phyloP scores from a whole-genome alignment of 257 asterid species.

The Lycium barbarum region DNA sequence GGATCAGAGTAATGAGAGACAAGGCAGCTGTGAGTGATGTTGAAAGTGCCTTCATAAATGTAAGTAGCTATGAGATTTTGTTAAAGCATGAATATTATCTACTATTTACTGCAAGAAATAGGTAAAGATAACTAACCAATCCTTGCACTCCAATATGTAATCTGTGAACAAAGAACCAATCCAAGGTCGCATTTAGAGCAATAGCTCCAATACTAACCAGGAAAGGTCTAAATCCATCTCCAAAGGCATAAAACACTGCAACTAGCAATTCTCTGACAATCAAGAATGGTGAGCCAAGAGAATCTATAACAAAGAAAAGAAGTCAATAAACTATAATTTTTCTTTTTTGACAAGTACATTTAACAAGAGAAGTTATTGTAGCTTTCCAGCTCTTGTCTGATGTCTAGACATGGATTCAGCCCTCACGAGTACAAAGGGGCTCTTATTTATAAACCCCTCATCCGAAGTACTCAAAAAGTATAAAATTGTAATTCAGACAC shows the following conservation, averaged over 20 bases:
- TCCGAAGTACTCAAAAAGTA: not conserved
- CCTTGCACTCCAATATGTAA: slow-evolving; percentile 51
- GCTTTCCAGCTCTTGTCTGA: not conserved
- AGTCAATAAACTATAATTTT: not conserved
- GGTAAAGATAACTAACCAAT: slow-evolving; percentile 41
- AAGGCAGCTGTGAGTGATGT: slow-evolving; percentile 28
- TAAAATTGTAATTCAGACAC: not conserved
- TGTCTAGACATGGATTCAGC: slow-evolving; percentile 6
- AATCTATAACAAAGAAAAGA: slow-evolving; percentile 36
- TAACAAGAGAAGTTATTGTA: not conserved
- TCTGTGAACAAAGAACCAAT: slow-evolving; percentile 53
- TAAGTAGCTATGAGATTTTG: not conserved
- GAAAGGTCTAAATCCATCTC: slow-evolving; percentile 51
- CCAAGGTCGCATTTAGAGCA: slow-evolving; percentile 52
- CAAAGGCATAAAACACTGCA: slow-evolving; percentile 53
- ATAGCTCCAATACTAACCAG: slow-evolving; percentile 51
- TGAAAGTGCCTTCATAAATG: slow-evolving; percentile 6
- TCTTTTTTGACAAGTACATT: not conserved
- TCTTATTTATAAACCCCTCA: not conserved
- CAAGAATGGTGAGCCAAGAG: slow-evolving; percentile 57
- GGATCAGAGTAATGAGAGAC: slow-evolving; percentile 7
- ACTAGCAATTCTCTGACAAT: slow-evolving; percentile 52
- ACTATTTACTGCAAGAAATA: not conserved
- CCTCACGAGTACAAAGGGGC: not conserved
- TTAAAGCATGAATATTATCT: not conserved